phyloP scores from a whole-genome alignment of 2,329 filamentous ascomycete species.

The Colletotrichum simmondsii region DNA sequence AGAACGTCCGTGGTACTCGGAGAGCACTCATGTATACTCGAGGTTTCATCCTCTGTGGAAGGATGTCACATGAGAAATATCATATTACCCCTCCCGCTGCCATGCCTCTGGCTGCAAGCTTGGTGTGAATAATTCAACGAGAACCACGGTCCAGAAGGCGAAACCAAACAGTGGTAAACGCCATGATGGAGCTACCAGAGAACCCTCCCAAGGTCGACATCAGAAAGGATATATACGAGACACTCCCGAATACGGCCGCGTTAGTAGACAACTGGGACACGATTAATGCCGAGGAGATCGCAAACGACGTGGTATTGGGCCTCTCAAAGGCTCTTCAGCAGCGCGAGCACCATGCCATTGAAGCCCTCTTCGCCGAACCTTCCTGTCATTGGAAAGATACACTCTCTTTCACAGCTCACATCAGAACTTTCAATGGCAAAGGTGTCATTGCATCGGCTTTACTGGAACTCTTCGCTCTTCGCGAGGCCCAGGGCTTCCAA shows the following conservation, averaged over 20 bases:
- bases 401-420: slow-evolving; percentile 28
- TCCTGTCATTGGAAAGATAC: slow-evolving; percentile 31
- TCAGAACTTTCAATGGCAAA: slow-evolving; percentile 26
- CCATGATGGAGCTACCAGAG: slow-evolving; percentile 18
- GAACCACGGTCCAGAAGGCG: not conserved
- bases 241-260: not conserved
- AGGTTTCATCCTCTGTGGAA: not conserved
- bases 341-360: not conserved
- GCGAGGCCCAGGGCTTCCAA: not conserved
- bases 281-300: not conserved
- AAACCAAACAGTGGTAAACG: not conserved
- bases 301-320: not conserved
- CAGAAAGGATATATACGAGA: slow-evolving; percentile 25
- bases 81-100: not conserved
- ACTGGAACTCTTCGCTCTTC: not conserved
- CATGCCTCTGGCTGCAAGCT: not conserved
- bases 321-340: not conserved
- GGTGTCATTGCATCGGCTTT: not conserved
- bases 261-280: slow-evolving; percentile 11
- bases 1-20: not conserved
- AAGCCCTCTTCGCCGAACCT: not conserved
- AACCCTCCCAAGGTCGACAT: slow-evolving; percentile 25
- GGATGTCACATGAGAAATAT: not conserved
- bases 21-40: not conserved
- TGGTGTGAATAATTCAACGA: not conserved